These are phyloP conservation scores for Jamesozyma hellenica DNA, from an alignment of 805 yeast species.

Conservation along the genomic window DNA sequence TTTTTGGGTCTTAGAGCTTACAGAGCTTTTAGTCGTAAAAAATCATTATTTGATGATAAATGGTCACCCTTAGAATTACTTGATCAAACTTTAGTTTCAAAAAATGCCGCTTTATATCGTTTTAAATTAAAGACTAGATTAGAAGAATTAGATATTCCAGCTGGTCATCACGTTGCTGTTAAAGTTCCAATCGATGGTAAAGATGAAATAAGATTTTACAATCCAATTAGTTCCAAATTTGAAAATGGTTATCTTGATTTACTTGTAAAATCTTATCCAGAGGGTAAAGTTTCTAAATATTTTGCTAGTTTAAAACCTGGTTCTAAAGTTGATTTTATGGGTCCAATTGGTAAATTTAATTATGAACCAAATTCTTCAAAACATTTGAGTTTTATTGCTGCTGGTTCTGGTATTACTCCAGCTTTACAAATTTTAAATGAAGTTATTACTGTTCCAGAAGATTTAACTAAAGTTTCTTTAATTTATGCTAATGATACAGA, in stretches of 20 bases:
- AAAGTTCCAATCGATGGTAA: conserved; percentile 31
- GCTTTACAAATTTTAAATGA: conserved; percentile 69
- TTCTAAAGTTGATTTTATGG: conserved; percentile 58
- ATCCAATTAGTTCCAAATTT: conserved; percentile 62
- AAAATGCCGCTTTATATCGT: conserved; percentile 62
- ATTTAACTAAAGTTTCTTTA: conserved; percentile 48
- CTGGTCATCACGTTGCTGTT: conserved; percentile 69
- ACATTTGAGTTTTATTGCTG: conserved; percentile 63
- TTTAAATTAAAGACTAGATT: conserved; percentile 53
- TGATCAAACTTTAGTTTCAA: conserved; percentile 65
- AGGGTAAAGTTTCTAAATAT: conserved; percentile 58
- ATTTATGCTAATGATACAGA: conserved; percentile 68
- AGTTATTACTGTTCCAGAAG: conserved; percentile 60
- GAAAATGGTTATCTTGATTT: conserved; percentile 70
- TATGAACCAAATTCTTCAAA: conserved; percentile 51
- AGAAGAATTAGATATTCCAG: conserved; percentile 56
- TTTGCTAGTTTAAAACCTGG: conserved; percentile 59
- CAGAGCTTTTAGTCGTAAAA: conserved; percentile 32
- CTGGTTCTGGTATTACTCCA: conserved; percentile 88
- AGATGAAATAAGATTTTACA: conserved; percentile 48
- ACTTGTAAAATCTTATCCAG: conserved; percentile 63
- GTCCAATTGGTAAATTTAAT: conserved; percentile 68
- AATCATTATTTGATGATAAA: conserved; percentile 38
- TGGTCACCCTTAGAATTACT: conserved; percentile 61
- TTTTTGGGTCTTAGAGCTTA: conserved; percentile 28